These are phyloP conservation scores for Fusarium fracticaudum DNA, from an alignment of 2,329 filamentous ascomycete species.

Conservation along the genomic window DNA sequence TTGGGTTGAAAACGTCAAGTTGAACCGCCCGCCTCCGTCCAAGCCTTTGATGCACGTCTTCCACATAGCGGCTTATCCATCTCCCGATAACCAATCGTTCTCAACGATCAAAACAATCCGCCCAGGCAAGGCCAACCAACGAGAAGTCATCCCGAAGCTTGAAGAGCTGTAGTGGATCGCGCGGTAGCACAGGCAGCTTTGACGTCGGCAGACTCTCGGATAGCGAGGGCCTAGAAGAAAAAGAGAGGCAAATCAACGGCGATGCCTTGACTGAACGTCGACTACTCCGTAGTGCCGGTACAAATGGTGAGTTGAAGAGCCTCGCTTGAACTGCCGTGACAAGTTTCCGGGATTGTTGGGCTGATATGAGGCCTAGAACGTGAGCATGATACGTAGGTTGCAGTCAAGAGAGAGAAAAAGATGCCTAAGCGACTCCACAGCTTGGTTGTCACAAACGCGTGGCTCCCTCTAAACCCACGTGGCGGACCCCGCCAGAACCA, in stretches of 20 bases:
- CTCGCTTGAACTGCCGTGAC: conserved; percentile 16
- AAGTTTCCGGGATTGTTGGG: conserved; percentile 13
- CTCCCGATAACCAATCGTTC: conserved; percentile 1
- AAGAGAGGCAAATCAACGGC: not conserved
- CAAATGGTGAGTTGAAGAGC: conserved; percentile 1
- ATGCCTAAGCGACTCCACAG: conserved; percentile 33
- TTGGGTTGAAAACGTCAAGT: conserved; percentile 7
- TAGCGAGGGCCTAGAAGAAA: not conserved
- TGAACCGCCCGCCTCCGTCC: conserved; percentile 20
- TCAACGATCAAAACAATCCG: not conserved
- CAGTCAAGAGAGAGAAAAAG: not conserved
- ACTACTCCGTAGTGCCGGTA: not conserved
- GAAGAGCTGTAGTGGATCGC: conserved; percentile 24
- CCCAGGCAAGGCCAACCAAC: conserved; percentile 8
- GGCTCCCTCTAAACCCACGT: conserved; percentile 44
- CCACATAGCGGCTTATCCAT: conserved; percentile 36
- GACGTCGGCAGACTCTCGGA: not conserved
- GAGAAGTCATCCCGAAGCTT: conserved; percentile 8
- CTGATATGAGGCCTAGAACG: conserved; percentile 22
- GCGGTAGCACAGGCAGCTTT: not conserved
- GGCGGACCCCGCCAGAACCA: conserved; percentile 37
- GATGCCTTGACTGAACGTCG: not conserved
- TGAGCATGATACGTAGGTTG: conserved; percentile 3
- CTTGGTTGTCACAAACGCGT: conserved; percentile 36
- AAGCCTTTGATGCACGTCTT: conserved; percentile 25